Percentiles rank a stretch among this genome's conserved stretches.
These are phyloP conservation scores for Trametes maxima DNA, from an alignment of 768 basidiomycete species.

Conservation along the genomic window DNA sequence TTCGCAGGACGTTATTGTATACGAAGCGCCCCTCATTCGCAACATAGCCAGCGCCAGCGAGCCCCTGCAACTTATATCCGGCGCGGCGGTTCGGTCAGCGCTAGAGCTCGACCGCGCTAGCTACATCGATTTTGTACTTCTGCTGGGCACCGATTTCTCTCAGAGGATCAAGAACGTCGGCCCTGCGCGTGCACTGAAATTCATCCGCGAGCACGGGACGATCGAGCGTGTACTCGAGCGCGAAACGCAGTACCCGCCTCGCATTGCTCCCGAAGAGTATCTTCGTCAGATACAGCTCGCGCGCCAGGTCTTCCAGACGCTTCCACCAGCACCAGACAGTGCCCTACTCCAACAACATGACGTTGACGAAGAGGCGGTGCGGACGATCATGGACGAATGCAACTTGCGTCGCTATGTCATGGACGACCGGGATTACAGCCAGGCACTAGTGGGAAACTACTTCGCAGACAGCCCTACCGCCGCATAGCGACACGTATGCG, in stretches of 20 bases:
- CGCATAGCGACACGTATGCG: background rate
- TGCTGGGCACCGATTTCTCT: constrained; percentile 91
- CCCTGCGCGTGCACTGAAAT: constrained; percentile 72
- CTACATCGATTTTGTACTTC: constrained; percentile 83
- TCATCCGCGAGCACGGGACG: constrained; percentile 67
- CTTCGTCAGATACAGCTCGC: constrained; percentile 65
- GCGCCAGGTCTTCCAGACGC: constrained; percentile 61
- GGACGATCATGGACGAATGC: constrained; percentile 51
- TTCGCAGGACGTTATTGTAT: constrained; percentile 74
- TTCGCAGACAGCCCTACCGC: constrained; percentile 61
- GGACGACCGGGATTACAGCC: constrained; percentile 46
- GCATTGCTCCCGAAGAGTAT: constrained; percentile 52
- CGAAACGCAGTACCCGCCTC: constrained; percentile 53
- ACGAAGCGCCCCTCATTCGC: constrained; percentile 80
- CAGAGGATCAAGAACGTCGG: constrained; percentile 83
- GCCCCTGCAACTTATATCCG: constrained; percentile 67
- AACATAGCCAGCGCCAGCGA: constrained; percentile 64
- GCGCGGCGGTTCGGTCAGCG: constrained; percentile 56
- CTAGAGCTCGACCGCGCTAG: constrained; percentile 58
- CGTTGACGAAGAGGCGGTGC: constrained; percentile 46
- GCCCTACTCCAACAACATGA: constrained; percentile 37
- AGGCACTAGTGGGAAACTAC: constrained; percentile 61
- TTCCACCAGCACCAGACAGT: constrained; percentile 62
- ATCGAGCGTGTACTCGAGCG: constrained; percentile 70
- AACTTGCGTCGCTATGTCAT: constrained; percentile 46